These are phyloP conservation scores for Pseudogymnoascus sp. DNA, from an alignment of 2,329 filamentous ascomycete genomes.

Conservation along the genomic window DNA sequence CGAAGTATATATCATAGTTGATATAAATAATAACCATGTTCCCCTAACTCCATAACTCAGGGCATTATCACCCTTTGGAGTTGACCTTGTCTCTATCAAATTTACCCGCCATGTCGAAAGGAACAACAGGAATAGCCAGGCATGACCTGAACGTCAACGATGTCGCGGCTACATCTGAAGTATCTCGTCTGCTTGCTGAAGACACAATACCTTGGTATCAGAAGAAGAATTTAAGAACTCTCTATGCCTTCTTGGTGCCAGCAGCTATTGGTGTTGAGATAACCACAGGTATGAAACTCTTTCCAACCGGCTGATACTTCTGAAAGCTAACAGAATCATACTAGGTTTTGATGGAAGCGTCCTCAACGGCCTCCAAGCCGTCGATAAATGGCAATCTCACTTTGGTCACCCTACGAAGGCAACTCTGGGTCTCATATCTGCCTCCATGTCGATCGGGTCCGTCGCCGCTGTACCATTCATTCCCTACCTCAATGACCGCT, in stretches of 20 bases:
- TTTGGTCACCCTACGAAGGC: constrained; percentile 34
- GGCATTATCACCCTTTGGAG: not conserved
- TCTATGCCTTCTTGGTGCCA: constrained; percentile 16
- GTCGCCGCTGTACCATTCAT: constrained; percentile 36
- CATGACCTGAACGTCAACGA: not conserved
- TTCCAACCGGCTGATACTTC: not conserved
- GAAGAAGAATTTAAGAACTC: constrained; percentile 19
- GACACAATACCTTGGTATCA: constrained; percentile 19
- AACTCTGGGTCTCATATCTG: constrained; percentile 35
- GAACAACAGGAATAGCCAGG: not conserved
- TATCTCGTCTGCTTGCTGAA: not conserved
- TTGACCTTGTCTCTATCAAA: not conserved
- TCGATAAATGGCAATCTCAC: constrained; percentile 18
- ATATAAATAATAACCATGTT: not conserved
- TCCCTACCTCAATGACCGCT: constrained; percentile 30
- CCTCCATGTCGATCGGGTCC: constrained; percentile 36
- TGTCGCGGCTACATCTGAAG: not conserved
- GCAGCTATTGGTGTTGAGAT: constrained; percentile 18
- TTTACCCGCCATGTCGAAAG: not conserved
- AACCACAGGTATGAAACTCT: constrained; percentile 5
- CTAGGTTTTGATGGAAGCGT: constrained; percentile 19
- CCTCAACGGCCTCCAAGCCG: constrained; percentile 20
- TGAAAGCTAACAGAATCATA: not conserved
- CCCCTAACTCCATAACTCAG: not conserved
- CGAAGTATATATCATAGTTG: not conserved